A percentile compares a stretch with the other conserved stretches of the same genome.
phyloP scores from a whole-genome alignment of 306 rosid genomes.

The Amphicarpaea edgeworthii region DNA sequence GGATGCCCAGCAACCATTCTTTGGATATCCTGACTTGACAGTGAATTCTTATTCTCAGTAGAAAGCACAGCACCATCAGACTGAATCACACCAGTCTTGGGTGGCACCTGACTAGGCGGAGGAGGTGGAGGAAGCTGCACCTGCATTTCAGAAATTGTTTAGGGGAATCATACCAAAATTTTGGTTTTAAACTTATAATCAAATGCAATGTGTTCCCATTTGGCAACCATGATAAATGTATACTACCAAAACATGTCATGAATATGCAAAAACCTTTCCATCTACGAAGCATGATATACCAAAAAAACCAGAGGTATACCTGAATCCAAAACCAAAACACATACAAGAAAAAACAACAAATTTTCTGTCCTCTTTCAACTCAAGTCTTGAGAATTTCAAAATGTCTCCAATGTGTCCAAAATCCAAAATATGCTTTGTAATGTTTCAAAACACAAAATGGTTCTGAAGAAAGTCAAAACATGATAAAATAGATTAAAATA shows the following conservation, averaged over 20 bases:
- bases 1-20: constrained; percentile 85
- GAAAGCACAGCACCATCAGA: constrained; percentile 64
- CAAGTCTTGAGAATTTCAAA: constrained; percentile 19
- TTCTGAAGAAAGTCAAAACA: constrained; percentile 18
- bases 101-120: constrained; percentile 78
- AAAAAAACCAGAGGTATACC: constrained; percentile 18
- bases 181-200: constrained; percentile 28
- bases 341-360: constrained; percentile 24
- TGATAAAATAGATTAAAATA: constrained; percentile 5
- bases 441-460: constrained; percentile 24
- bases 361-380: background rate
- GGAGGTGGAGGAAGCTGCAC: constrained; percentile 91
- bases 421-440: background rate
- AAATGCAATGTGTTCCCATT: constrained; percentile 23
- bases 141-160: constrained; percentile 56
- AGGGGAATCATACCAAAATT: constrained; percentile 30
- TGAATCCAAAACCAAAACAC: constrained; percentile 14
- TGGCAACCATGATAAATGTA: constrained; percentile 1
- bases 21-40: constrained; percentile 65
- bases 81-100: constrained; percentile 60
- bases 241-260: too few relatives aligned
- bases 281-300: constrained; percentile 14
- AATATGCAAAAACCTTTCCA: too few relatives aligned
- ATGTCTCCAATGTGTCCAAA: constrained; percentile 16
- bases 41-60: constrained; percentile 57